Evolutionary conservation across 2,329 filamentous ascomycete genomes (phyloP), one percentile per base, ranked within the genome.

Genomic region (Xylariales sp.): DNA sequence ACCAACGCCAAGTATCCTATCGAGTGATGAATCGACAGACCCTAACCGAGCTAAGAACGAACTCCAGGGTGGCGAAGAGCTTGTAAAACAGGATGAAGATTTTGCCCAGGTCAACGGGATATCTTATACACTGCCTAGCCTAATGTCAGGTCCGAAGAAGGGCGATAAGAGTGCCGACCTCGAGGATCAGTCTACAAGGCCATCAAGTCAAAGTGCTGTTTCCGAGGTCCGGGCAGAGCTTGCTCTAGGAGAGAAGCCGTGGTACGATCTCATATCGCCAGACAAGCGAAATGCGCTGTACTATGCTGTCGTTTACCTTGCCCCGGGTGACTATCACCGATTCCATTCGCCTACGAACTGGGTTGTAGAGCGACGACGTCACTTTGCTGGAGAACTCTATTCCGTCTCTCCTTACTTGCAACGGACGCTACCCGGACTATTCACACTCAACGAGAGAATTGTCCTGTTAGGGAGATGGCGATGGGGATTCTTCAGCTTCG

Each of bases 401-500:
- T 91, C 85, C 40, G 93, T 98, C 4, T 95, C 88, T 0, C 93
- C 93, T 0, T 98, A 96, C 64, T 77, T 98, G 10, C 90, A 96
- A 62, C 84, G 88, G 50, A 95, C 87, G 1, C 74, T 98, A 0
- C 93, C 93, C 0, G 91, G 91, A 2, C 79, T 98, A 1, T 98
- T 98, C 69, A 96, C 91, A 0, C 74, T 98, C 15, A 98, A 98
- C 64, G 93, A 98, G 68, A 83, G 93, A 41, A 88, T 98, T 18
- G 93, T 95, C 1, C 78, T 98, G 1, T 75, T 98, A 1, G 93
- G 93, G 14, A 79, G 89, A 44, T 98, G 93, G 93, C 85, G 90
- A 42, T 94, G 88, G 78, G 93, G 93, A 14, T 97, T 98, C 76
- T 98, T 98, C 73, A 86, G 84, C 51, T 96, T 89, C 67, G 91